phyloP scores from a whole-genome alignment of 768 basidiomycete genomes.

The Dioszegia crocea region DNA sequence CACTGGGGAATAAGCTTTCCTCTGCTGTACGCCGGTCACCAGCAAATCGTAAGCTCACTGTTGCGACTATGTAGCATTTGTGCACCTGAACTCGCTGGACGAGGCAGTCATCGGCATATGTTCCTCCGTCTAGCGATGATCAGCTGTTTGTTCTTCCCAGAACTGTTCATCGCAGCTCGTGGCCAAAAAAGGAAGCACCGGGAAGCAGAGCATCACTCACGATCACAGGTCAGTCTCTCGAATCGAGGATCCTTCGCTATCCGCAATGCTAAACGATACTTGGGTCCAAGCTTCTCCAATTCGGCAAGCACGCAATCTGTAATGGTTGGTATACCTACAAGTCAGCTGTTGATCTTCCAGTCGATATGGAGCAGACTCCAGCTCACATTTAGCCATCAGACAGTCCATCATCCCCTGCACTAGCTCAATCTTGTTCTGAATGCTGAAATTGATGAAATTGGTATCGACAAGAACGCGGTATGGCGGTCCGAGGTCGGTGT shows the following conservation, averaged over 20 bases:
- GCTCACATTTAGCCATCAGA: slow-evolving; percentile 89
- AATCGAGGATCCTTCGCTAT: slow-evolving; percentile 96
- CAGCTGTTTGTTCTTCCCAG: background rate
- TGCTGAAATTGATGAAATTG: slow-evolving; percentile 97
- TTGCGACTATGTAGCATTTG: slow-evolving; percentile 95
- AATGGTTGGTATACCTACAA: slow-evolving; percentile 92
- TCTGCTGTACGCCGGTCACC: background rate
- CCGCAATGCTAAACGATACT: slow-evolving; percentile 90
- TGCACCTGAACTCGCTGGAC: slow-evolving; percentile 92
- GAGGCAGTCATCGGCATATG: slow-evolving; percentile 98
- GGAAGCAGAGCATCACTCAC: slow-evolving; percentile 29
- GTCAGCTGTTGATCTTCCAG: background rate
- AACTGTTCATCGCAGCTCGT: background rate
- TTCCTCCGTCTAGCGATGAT: slow-evolving; percentile 63
- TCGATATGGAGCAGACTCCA: background rate
- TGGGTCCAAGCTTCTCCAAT: slow-evolving; percentile 92
- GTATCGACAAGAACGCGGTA: slow-evolving; percentile 97
- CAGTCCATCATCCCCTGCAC: slow-evolving; percentile 99
- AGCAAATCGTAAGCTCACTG: slow-evolving; percentile 49
- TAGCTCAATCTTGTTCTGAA: slow-evolving; percentile 96
- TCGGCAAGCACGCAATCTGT: slow-evolving; percentile 99
- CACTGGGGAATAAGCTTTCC: slow-evolving; percentile 57
- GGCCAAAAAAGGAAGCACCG: background rate
- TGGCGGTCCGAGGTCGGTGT: slow-evolving; percentile 90
- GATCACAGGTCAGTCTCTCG: slow-evolving; percentile 85